Evolutionary conservation across 805 yeast species (phyloP).

Genomic region (Zygosaccharomyces pseudorouxii): DNA sequence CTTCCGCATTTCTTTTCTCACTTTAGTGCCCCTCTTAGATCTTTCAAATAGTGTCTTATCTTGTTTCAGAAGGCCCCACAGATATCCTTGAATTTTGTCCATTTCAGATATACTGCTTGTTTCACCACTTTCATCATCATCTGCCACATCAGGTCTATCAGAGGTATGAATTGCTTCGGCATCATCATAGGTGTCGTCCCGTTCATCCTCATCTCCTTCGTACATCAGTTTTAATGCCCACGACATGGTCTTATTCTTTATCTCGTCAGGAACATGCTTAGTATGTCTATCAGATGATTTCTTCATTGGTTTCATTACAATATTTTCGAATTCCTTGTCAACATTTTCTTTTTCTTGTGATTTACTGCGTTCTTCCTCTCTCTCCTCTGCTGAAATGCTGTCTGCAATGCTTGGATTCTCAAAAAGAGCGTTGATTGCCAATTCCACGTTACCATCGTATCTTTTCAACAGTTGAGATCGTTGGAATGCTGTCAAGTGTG

Average conservation of each 20-base stretch:
- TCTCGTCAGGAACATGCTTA: conserved; percentile 41
- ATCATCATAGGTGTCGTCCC: conserved; percentile 72
- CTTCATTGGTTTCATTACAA: conserved; percentile 4
- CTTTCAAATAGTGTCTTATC: conserved; percentile 48
- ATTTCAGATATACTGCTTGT: conserved; percentile 27
- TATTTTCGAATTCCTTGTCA: conserved; percentile 12
- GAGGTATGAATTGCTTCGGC: conserved; percentile 33
- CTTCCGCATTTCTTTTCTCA: conserved; percentile 47
- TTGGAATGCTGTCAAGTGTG: conserved; percentile 48
- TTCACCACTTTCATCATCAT: conserved; percentile 14
- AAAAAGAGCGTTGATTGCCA: conserved; percentile 52
- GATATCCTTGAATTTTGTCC: conserved; percentile 46
- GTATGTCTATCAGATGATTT: background rate
- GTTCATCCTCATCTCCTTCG: conserved; percentile 78
- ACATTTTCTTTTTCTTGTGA: conserved; percentile 10
- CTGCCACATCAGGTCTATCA: conserved; percentile 10
- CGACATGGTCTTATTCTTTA: conserved; percentile 53
- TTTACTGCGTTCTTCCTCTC: conserved; percentile 2
- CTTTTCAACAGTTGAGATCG: conserved; percentile 46
- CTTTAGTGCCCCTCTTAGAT: conserved; percentile 45
- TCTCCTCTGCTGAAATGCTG: conserved; percentile 20
- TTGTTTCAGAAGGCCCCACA: conserved; percentile 53
- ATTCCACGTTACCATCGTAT: conserved; percentile 50
- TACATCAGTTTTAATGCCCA: conserved; percentile 61
- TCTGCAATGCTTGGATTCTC: conserved; percentile 52